Evolutionary conservation across 202 grass and related monocot species (phyloP), one percentile per base, ranked within the genome.

Genomic region (Dendrocalamus latiflorus): DNA sequence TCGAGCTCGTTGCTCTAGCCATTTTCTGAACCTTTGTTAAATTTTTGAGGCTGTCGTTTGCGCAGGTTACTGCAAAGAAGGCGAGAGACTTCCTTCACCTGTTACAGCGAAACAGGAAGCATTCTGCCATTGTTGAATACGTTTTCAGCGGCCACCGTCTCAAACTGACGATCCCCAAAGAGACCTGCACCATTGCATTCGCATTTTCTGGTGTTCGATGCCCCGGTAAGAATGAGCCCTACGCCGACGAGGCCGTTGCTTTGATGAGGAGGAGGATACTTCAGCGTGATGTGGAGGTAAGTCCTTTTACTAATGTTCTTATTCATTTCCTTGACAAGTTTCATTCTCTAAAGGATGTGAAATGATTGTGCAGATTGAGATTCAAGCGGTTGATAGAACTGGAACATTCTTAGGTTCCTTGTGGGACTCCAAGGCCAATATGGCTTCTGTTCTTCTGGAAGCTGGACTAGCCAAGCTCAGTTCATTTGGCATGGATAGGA

Each of bases 391-490:
- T 75, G 95, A 98, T 71, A 92, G 89, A 76, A 90, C 91, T 43
- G 93, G 95, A 24, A 98, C 95, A 82, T 98, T 98, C 86, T 89
- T 98, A 70, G 95, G 93, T 53, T 91, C 93, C 41, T 77, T 98
- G 28, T 93, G 90, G 68, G 91, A 98, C 74, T 91, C 93, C 5
- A 93, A 88, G 83, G 93, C 83, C 70, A 95, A 95, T 66, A 76
- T 93, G 83, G 89, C 89, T 45, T 64, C 90, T 61, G 84, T 87
- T 83, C 89, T 98, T 78, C 74, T 98, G n/a, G 93, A 98, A 72
- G 81, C 87, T 74, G 95, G 95, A n/a, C 82, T 98, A 53, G 95
- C 95, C 65, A 95, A 93, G 66, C 68, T 98, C 63, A 91, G 76
- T 78, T 91, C 95, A 22, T 93, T 89, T 88, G 87, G 80, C 30